Evolutionary conservation across 768 basidiomycete species (phyloP), one percentile per base, ranked within the genome.

Genomic region (Grammothele lineata): DNA sequence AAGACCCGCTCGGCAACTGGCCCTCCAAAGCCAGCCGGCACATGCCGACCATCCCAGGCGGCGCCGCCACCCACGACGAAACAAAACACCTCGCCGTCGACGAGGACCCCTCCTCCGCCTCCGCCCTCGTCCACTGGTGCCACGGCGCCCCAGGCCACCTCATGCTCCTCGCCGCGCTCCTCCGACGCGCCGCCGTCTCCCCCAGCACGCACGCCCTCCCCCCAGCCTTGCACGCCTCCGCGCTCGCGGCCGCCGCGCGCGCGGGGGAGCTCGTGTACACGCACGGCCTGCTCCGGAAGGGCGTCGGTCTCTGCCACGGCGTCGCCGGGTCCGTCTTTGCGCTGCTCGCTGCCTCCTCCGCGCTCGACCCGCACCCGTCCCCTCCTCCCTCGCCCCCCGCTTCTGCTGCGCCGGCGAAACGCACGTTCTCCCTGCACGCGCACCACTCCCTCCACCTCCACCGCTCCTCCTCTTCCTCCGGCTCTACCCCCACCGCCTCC

Each of bases 301-400:
- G 80, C 10, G 62, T 80, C n/a, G 79, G 80, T 0, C 64, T 81
- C 10, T 82, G 80, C 55, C 79, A 82, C 51, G 80, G 80, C 4
- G 69, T 76, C 5, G 76, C 68, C 8, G 79, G 80, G 3, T 72
- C 66, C n/a, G 70, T 79, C 5, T 79, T 71, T 48, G 75, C 75
- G 3, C 67, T 81, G 9, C 66, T 82, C 18, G 70, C 75, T 0
- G 70, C 67, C 1, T 72, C 77, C 0, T 68, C 72, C 37, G 70
- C 64, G 1, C 62, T 78, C n/a, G 72, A 74, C 37, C 19, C 17
- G 4, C 56, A 55, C 34, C 52, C 52, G 22, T 45, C 22, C 25
- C 26, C n/a, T 24, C 15, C 12, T n/a, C 12, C 6, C 22, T 14
- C 12, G 22, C 38, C 22, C 10, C 38, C 34, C 43, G 19, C 26